phyloP scores from a whole-genome alignment of 768 basidiomycete species.

The Pisolithus sp. region DNA sequence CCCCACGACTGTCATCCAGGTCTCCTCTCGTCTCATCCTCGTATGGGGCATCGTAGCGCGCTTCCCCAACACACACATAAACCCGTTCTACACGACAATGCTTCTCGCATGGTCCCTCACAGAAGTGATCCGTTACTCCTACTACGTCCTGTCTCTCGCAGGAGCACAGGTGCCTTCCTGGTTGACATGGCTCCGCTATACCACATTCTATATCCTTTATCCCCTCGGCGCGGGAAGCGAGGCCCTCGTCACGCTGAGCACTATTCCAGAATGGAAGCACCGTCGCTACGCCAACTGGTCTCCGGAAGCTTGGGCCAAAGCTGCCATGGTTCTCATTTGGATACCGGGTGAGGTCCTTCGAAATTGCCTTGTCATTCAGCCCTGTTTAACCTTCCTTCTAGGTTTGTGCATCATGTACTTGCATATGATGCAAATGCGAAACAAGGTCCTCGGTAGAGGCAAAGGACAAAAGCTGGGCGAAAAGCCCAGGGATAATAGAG shows the following conservation, averaged over 20 bases:
- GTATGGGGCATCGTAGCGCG: conserved; percentile 69
- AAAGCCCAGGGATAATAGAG: conserved; percentile 27
- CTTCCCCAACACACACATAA: conserved; percentile 44
- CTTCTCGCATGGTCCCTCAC: conserved; percentile 88
- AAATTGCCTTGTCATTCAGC: neutral
- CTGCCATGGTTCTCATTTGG: conserved; percentile 69
- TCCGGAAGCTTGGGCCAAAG: conserved; percentile 50
- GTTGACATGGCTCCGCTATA: conserved; percentile 79
- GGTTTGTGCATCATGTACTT: conserved; percentile 51
- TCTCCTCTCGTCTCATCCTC: conserved; percentile 71
- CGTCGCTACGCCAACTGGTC: conserved; percentile 43
- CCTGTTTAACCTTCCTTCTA: conserved; percentile 10
- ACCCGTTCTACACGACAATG: conserved; percentile 86
- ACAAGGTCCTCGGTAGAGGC: conserved; percentile 43
- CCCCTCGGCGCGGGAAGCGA: conserved; percentile 89
- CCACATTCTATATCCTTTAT: conserved; percentile 91
- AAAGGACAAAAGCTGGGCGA: conserved; percentile 27
- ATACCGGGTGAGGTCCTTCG: conserved; percentile 64
- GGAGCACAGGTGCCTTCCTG: conserved; percentile 45
- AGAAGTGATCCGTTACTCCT: conserved; percentile 87
- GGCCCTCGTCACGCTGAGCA: conserved; percentile 74
- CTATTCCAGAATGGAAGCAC: conserved; percentile 51
- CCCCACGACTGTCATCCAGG: conserved; percentile 71
- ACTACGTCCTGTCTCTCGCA: conserved; percentile 69
- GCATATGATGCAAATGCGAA: conserved; percentile 54